Percentiles rank a stretch among this genome's conserved stretches.
phyloP scores from a whole-genome alignment of 2,329 filamentous ascomycete species.

The Laburnicola sp. region DNA sequence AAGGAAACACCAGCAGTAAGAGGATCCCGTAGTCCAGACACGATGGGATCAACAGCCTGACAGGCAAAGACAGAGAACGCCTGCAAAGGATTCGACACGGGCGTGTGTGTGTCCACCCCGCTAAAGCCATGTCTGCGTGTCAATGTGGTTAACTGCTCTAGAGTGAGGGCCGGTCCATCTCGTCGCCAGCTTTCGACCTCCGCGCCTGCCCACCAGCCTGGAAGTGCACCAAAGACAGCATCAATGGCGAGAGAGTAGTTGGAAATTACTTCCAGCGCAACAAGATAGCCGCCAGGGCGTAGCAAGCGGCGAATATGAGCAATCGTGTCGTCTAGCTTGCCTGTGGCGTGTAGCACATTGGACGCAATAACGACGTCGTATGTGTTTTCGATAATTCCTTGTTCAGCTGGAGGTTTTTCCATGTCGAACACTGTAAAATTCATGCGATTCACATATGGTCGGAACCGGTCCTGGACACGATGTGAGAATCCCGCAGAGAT shows the following conservation, averaged over 20 bases:
- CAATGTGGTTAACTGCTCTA: constrained; percentile 24
- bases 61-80: constrained; percentile 7
- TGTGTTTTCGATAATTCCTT: constrained; percentile 13
- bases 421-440: constrained; percentile 3
- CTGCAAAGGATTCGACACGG: constrained; percentile 3
- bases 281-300: constrained; percentile 49
- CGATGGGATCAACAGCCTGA: constrained; percentile 9
- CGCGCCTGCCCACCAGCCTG: constrained; percentile 45
- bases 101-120: constrained; percentile 14
- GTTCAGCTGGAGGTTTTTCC: neutral
- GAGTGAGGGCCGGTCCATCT: constrained; percentile 3
- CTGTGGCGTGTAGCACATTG: constrained; percentile 20
- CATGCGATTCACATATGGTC: neutral
- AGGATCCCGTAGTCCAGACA: constrained; percentile 1
- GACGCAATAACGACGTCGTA: constrained; percentile 24
- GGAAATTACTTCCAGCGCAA: constrained; percentile 43
- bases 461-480: constrained; percentile 5
- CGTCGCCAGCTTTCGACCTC: constrained; percentile 14
- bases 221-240: constrained; percentile 40
- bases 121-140: constrained; percentile 9
- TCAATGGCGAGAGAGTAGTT: neutral
- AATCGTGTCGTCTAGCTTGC: constrained; percentile 13
- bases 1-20: neutral
- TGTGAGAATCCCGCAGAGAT: constrained; percentile 23
- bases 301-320: constrained; percentile 20